phyloP scores from a whole-genome alignment of 2,329 filamentous ascomycete species.

The Ophiocordyceps sinensis region DNA sequence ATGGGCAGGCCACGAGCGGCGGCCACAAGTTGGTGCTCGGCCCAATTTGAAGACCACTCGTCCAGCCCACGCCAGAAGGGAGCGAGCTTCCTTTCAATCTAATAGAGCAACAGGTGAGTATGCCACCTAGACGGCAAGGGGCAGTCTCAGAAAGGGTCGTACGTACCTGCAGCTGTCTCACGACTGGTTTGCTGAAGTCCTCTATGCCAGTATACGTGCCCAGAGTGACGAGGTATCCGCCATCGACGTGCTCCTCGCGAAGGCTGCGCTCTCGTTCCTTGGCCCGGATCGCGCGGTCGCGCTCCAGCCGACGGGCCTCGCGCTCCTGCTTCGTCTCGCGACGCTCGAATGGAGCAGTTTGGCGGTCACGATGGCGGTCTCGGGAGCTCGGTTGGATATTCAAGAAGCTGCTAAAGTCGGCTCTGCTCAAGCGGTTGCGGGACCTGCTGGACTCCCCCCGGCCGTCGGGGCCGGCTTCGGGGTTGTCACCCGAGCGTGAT shows the following conservation, averaged over 20 bases:
- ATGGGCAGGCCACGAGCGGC: constrained; percentile 73
- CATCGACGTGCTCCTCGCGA: constrained; percentile 83
- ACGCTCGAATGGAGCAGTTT: constrained; percentile 40
- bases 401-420: constrained; percentile 31
- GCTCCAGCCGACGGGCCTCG: constrained; percentile 73
- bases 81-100: constrained; percentile 87
- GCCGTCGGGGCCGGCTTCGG: constrained; percentile 8
- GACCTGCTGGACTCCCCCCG: constrained; percentile 10
- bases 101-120: constrained; percentile 6
- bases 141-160: not conserved
- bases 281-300: constrained; percentile 57
- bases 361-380: constrained; percentile 22
- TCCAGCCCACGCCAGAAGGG: constrained; percentile 93
- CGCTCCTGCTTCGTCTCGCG: constrained; percentile 85
- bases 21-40: constrained; percentile 88
- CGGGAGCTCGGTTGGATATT: constrained; percentile 25
- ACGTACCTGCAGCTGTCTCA: constrained; percentile 78
- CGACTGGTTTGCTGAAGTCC: constrained; percentile 80
- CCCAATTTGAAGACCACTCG: constrained; percentile 79
- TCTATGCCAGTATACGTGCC: constrained; percentile 86
- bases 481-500: constrained; percentile 15
- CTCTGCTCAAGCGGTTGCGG: constrained; percentile 21
- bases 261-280: constrained; percentile 86
- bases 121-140: not conserved
- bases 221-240: constrained; percentile 85